A percentile compares a stretch with the other conserved stretches of the same genome.
Conservation (phyloP, 2,329 filamentous ascomycete genomes). For the Fusarium redolens region DNA sequence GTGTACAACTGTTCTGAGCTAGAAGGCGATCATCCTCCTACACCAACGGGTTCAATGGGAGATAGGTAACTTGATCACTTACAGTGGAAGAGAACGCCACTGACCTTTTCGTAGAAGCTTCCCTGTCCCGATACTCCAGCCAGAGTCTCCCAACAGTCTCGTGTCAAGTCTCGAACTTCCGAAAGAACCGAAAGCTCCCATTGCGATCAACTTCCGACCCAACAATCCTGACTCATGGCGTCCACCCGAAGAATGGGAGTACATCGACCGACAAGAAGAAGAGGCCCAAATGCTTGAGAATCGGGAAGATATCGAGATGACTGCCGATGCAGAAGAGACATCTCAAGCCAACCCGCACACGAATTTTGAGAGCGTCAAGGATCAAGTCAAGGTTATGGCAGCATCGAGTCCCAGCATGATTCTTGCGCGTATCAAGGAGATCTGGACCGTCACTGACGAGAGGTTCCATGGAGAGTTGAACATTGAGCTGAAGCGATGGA, state of each 20-base stretch:
- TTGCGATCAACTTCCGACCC: conserved; percentile 44
- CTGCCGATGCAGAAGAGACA: neutral
- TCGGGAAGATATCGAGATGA: neutral
- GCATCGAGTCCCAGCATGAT: conserved; percentile 52
- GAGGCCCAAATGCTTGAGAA: neutral
- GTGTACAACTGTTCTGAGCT: conserved; percentile 35
- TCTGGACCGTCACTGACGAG: conserved; percentile 31
- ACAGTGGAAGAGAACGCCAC: neutral
- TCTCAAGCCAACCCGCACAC: neutral
- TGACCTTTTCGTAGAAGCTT: conserved; percentile 23
- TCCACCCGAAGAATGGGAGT: conserved; percentile 58
- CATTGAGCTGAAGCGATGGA: conserved; percentile 68
- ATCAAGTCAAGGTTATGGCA: conserved; percentile 39
- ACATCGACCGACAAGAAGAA: conserved; percentile 24
- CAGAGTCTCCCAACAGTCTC: conserved; percentile 29
- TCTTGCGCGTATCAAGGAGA: conserved; percentile 63
- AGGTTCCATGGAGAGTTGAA: conserved; percentile 50
- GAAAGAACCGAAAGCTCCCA: conserved; percentile 9
- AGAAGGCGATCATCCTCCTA: conserved; percentile 24
- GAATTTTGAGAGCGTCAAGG: conserved; percentile 21
- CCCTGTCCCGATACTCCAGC: conserved; percentile 21
- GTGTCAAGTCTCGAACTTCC: conserved; percentile 12
- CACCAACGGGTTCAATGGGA: conserved; percentile 18
- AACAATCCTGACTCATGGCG: conserved; percentile 59
- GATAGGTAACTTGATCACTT: conserved; percentile 5